Percentiles rank a stretch among this genome's conserved stretches.
Evolutionary conservation across 1,284 basidiomycete genomes (phyloP).

Genomic region (Peniophora sp.): DNA sequence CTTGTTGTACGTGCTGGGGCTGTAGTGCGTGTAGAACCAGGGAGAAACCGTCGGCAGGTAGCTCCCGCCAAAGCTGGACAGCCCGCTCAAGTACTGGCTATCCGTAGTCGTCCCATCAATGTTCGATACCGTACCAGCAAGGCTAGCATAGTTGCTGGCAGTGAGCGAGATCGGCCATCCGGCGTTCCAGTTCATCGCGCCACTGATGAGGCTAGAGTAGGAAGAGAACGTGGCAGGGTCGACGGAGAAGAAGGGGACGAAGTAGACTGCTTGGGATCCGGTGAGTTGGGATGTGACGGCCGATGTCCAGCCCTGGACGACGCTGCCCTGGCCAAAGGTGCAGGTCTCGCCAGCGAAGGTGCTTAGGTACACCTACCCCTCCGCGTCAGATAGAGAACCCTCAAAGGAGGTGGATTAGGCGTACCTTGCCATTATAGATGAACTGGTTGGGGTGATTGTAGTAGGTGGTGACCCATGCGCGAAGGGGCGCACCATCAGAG

Average conservation of each 20-base stretch:
- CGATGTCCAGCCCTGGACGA: conserved; percentile 21
- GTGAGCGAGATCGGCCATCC: not conserved
- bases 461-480: conserved; percentile 33
- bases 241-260: conserved; percentile 31
- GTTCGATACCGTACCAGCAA: conserved; percentile 20
- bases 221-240: conserved; percentile 19
- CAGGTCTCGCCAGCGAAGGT: conserved; percentile 50
- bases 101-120: conserved; percentile 29
- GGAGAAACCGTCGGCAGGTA: conserved; percentile 37
- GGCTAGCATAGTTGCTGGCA: not conserved
- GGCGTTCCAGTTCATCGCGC: conserved; percentile 21
- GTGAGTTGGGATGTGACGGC: not conserved
- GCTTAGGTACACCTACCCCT: conserved; percentile 35
- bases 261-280: conserved; percentile 15
- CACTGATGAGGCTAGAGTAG: conserved; percentile 21
- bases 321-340: conserved; percentile 30
- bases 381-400: no score
- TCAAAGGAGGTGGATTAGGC: no score
- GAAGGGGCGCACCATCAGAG: conserved; percentile 28
- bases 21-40: conserved; percentile 48
- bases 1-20: conserved; percentile 45
- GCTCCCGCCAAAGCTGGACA: conserved; percentile 19
- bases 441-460: conserved; percentile 35
- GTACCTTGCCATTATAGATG: conserved; percentile 16
- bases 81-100: conserved; percentile 17